phyloP scores from a whole-genome alignment of 306 rosid genomes.

The Luffa acutangula region DNA sequence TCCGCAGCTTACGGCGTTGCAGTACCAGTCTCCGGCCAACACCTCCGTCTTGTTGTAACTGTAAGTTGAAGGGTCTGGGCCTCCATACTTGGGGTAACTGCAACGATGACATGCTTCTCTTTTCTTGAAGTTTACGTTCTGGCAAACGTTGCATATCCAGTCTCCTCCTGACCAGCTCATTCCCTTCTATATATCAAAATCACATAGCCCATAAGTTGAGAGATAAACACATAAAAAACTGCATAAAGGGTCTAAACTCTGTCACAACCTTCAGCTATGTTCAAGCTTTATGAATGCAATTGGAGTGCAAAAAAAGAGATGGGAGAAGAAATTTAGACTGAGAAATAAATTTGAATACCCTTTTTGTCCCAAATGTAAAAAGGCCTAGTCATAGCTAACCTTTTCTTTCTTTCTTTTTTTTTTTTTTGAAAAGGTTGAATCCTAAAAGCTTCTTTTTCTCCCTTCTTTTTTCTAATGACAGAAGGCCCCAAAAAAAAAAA shows the following conservation, averaged over 20 bases:
- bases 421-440: neutral
- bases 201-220: neutral
- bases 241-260: neutral
- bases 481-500: neutral
- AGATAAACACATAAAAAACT: neutral
- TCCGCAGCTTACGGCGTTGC: constrained; percentile 56
- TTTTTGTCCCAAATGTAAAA: neutral
- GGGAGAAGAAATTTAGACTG: neutral
- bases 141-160: constrained; percentile 92
- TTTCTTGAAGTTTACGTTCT: constrained; percentile 78
- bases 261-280: neutral
- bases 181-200: constrained; percentile 15
- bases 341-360: neutral
- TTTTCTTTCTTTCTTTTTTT: neutral
- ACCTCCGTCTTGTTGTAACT: constrained; percentile 51
- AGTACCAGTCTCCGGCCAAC: constrained; percentile 92
- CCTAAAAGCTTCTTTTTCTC: neutral
- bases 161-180: constrained; percentile 97
- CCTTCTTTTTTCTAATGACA: neutral
- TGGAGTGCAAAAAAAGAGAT: constrained; percentile 13
- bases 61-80: constrained; percentile 74
- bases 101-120: constrained; percentile 80
- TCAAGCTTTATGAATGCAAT: constrained; percentile 1
- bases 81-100: constrained; percentile 80
- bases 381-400: neutral